Conservation (phyloP, 2,329 filamentous ascomycete species). For the Exophiala spinifera region DNA sequence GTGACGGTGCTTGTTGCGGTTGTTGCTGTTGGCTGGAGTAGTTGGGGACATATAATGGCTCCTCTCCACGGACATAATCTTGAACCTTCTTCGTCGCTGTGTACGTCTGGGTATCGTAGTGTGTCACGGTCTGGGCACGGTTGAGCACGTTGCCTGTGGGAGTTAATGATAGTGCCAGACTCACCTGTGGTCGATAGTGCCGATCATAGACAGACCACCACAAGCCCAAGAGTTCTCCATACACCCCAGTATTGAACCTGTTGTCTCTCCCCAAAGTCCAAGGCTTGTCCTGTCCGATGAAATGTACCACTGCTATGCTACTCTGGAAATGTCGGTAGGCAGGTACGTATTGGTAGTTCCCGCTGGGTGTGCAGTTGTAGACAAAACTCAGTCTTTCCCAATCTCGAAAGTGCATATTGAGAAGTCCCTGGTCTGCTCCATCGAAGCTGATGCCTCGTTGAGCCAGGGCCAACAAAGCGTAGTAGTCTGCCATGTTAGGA, state of each 20-base stretch:
- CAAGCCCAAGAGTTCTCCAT: slow-evolving; percentile 76
- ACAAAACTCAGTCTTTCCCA: slow-evolving; percentile 89
- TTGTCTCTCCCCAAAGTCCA: slow-evolving; percentile 67
- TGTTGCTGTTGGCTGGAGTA: slow-evolving; percentile 10
- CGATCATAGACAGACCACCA: slow-evolving; percentile 96
- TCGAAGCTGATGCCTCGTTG: slow-evolving; percentile 89
- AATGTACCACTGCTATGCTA: slow-evolving; percentile 86
- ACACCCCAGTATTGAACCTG: slow-evolving; percentile 59
- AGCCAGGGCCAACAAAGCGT: slow-evolving; percentile 78
- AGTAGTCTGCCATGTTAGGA: slow-evolving; percentile 83
- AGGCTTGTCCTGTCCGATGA: slow-evolving; percentile 88
- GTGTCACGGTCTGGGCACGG: slow-evolving; percentile 5
- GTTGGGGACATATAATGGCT: slow-evolving; percentile 38
- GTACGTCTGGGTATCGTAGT: slow-evolving; percentile 18
- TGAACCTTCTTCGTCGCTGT: slow-evolving; percentile 34
- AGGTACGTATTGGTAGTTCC: slow-evolving; percentile 94
- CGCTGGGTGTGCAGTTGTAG: slow-evolving; percentile 96
- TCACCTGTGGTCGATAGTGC: slow-evolving; percentile 58
- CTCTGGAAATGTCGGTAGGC: slow-evolving; percentile 92
- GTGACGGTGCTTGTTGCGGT: not conserved
- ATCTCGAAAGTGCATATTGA: slow-evolving; percentile 89
- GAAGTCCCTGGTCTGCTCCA: slow-evolving; percentile 88
- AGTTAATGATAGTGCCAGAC: not conserved
- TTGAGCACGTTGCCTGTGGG: not conserved
- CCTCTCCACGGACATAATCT: slow-evolving; percentile 46